phyloP scores from a whole-genome alignment of 2,329 filamentous ascomycete genomes.

The Calonectria henricotiae region DNA sequence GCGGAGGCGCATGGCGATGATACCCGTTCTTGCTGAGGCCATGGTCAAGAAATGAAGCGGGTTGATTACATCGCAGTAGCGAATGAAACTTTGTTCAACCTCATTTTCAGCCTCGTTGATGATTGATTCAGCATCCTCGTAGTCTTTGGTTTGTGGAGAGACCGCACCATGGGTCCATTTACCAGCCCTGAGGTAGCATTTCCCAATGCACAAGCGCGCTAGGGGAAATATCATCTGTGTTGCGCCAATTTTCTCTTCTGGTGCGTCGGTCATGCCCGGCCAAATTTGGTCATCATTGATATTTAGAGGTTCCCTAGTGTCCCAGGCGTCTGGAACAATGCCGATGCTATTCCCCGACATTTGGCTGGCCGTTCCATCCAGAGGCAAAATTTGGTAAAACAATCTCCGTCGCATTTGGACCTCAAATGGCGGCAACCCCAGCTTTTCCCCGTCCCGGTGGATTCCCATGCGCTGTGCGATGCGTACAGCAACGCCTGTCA shows the following conservation, averaged over 20 bases:
- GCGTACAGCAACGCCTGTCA: slow-evolving; percentile 67
- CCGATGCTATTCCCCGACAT: slow-evolving; percentile 51
- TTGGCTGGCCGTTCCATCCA: slow-evolving; percentile 51
- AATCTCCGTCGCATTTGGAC: slow-evolving; percentile 71
- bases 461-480: slow-evolving; percentile 71
- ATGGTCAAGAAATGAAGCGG: slow-evolving; percentile 58
- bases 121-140: slow-evolving; percentile 55
- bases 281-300: slow-evolving; percentile 60
- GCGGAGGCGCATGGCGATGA: slow-evolving; percentile 50
- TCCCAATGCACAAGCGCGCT: slow-evolving; percentile 35
- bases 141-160: slow-evolving; percentile 33
- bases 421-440: slow-evolving; percentile 61
- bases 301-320: slow-evolving; percentile 57
- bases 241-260: slow-evolving; percentile 50
- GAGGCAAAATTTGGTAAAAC: slow-evolving; percentile 69
- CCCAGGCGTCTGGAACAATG: slow-evolving; percentile 47
- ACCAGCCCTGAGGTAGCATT: slow-evolving; percentile 15
- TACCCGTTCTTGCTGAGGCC: slow-evolving; percentile 50
- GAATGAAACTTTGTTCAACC: slow-evolving; percentile 62
- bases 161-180: slow-evolving; percentile 26
- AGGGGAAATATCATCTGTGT: slow-evolving; percentile 60
- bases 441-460: slow-evolving; percentile 63
- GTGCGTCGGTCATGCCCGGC: slow-evolving; percentile 56
- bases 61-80: slow-evolving; percentile 63
- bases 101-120: slow-evolving; percentile 60